phyloP scores from a whole-genome alignment of 75 land plant genomes.

The Cupressus sempervirens region DNA sequence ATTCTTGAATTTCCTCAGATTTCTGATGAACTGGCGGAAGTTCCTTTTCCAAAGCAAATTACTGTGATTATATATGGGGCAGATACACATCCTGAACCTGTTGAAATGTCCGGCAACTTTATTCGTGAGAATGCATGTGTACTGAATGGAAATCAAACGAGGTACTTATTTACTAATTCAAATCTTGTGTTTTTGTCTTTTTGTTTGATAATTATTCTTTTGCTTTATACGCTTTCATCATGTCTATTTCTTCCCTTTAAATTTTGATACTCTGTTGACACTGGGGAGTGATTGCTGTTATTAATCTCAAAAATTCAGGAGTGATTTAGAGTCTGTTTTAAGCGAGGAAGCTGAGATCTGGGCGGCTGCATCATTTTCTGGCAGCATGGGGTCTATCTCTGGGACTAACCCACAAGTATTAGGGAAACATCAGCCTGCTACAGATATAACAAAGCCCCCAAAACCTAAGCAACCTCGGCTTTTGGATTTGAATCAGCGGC shows the following conservation, averaged over 20 bases:
- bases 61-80: conserved; percentile 28
- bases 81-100: background rate
- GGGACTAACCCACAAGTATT: conserved; percentile 12
- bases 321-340: background rate
- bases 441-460: conserved; percentile 21
- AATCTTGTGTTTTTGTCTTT: background rate
- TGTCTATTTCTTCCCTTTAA: background rate
- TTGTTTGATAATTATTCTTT: background rate
- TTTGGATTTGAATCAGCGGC: conserved; percentile 12
- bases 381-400: conserved; percentile 15
- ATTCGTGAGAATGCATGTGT: conserved; percentile 13
- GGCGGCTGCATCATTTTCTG: background rate
- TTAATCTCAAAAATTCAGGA: background rate
- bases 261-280: background rate
- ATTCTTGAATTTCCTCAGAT: conserved; percentile 27
- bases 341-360: conserved; percentile 9
- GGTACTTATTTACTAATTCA: conserved; percentile 13
- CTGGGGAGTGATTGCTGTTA: background rate
- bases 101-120: background rate
- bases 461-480: conserved; percentile 22
- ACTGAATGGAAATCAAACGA: conserved; percentile 16
- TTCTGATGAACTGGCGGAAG: background rate
- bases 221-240: background rate
- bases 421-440: conserved; percentile 34
- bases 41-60: conserved; percentile 28